Conservation (phyloP, 352 stramenopile species). For the Phytopythium aichiense region DNA sequence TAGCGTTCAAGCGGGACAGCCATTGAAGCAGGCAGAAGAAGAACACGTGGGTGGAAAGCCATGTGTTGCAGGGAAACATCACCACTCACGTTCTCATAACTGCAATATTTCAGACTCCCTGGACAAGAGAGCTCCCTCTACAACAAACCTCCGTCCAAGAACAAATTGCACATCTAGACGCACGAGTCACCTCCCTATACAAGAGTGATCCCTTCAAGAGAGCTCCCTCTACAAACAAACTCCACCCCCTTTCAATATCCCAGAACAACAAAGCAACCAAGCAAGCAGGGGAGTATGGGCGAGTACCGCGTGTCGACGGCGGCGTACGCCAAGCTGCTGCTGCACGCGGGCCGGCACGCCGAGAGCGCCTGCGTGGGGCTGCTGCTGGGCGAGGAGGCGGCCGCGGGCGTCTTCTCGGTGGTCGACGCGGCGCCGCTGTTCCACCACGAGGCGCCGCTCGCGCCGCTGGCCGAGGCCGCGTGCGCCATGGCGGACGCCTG, state of each 20-base stretch:
- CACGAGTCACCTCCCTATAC: too few relatives aligned
- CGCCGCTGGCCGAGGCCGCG: slow-evolving; percentile 59
- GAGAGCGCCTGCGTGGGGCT: slow-evolving; percentile 42
- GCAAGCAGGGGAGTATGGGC: slow-evolving; percentile 40
- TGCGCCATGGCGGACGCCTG: slow-evolving; percentile 67
- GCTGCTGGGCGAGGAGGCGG: slow-evolving; percentile 50
- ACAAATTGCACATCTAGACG: background rate
- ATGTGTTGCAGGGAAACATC: too few relatives aligned
- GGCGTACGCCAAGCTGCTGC: slow-evolving; percentile 71
- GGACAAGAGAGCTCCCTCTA: background rate
- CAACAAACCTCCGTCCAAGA: background rate
- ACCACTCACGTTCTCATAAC: background rate
- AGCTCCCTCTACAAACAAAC: too few relatives aligned
- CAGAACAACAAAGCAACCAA: too few relatives aligned
- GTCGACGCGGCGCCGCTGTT: slow-evolving; percentile 72
- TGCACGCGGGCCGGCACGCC: slow-evolving; percentile 65
- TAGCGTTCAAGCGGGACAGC: too few relatives aligned
- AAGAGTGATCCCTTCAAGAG: too few relatives aligned
- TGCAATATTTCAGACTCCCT: background rate
- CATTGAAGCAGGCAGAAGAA: too few relatives aligned
- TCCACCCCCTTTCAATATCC: too few relatives aligned
- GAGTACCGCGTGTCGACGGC: slow-evolving; percentile 52
- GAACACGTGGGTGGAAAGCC: too few relatives aligned
- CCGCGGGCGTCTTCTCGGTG: slow-evolving; percentile 32
- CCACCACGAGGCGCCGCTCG: slow-evolving; percentile 66